phyloP scores from a whole-genome alignment of 306 rosid species.

The Prunus campanulata region DNA sequence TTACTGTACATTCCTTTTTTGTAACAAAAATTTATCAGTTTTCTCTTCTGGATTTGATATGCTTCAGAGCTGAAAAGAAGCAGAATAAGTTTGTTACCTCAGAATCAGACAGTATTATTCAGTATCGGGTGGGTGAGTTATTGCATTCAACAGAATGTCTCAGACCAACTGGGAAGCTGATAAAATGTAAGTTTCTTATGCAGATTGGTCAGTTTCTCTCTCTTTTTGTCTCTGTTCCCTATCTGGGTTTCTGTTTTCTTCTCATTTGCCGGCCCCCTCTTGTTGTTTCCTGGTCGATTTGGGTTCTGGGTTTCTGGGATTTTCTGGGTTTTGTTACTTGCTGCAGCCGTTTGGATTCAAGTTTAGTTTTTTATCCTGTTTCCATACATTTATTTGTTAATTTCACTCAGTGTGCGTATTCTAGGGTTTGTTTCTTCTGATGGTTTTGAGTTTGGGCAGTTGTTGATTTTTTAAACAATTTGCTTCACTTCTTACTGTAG shows the following conservation, averaged over 20 bases:
- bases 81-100: slow-evolving; percentile 22
- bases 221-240: neutral
- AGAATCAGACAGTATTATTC: slow-evolving; percentile 28
- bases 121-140: slow-evolving; percentile 15
- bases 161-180: slow-evolving; percentile 99
- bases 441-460: slow-evolving; percentile 4
- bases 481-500: neutral
- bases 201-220: neutral
- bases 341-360: slow-evolving; percentile 7
- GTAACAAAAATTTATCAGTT: slow-evolving; percentile 31
- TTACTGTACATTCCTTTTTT: slow-evolving; percentile 26
- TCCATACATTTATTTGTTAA: neutral
- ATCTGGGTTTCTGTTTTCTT: slow-evolving; percentile 32
- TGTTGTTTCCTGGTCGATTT: slow-evolving; percentile 25
- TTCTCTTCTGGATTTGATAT: slow-evolving; percentile 32
- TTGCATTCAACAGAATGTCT: slow-evolving; percentile 62
- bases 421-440: slow-evolving; percentile 27
- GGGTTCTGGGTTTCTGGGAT: slow-evolving; percentile 30
- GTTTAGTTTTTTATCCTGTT: slow-evolving; percentile 27
- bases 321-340: slow-evolving; percentile 11
- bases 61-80: slow-evolving; percentile 23
- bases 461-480: neutral
- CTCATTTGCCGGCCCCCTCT: slow-evolving; percentile 3
- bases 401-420: neutral
- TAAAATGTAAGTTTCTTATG: slow-evolving; percentile 70